A percentile compares a stretch with the other conserved stretches of the same genome.
Conservation (phyloP, 805 yeast genomes). For the Candida saitoana region DNA sequence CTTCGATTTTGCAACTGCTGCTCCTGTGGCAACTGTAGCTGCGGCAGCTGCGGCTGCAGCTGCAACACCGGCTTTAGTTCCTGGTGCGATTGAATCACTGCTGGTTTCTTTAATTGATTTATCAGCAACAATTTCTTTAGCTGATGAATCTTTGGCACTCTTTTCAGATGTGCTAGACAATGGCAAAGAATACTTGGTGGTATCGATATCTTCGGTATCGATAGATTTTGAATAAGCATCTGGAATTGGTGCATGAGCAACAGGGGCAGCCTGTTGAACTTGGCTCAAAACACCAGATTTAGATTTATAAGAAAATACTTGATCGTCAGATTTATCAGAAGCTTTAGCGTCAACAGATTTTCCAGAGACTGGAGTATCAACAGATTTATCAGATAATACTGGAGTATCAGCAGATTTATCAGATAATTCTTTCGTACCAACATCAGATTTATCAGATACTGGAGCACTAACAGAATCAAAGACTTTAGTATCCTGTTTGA, state of each 20-base stretch:
- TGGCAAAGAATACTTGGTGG: conserved; percentile 2
- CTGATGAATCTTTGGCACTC: neutral
- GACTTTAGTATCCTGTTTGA: conserved; percentile 2
- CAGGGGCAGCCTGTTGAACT: conserved; percentile 10
- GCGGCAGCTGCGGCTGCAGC: neutral
- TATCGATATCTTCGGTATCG: conserved; percentile 2
- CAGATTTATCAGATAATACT: no score
- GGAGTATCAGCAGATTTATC: no score
- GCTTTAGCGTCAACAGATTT: no score
- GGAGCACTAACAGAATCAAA: no score
- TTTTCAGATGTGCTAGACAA: neutral
- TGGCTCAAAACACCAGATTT: no score
- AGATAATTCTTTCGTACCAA: no score
- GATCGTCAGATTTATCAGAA: no score
- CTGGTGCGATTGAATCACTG: neutral
- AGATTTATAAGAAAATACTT: no score
- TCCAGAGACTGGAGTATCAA: no score
- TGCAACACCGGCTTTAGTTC: neutral
- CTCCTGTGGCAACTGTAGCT: no score
- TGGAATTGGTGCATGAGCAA: conserved; percentile 8
- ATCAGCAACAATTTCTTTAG: neutral
- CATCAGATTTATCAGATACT: no score
- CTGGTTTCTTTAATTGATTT: neutral
- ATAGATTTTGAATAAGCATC: neutral
- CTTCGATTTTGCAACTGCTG: no score